A percentile compares a stretch with the other conserved stretches of the same genome.
These are phyloP conservation scores for Ganoderma lingzhi DNA, from an alignment of 1,284 basidiomycete genomes.

Conservation along the genomic window DNA sequence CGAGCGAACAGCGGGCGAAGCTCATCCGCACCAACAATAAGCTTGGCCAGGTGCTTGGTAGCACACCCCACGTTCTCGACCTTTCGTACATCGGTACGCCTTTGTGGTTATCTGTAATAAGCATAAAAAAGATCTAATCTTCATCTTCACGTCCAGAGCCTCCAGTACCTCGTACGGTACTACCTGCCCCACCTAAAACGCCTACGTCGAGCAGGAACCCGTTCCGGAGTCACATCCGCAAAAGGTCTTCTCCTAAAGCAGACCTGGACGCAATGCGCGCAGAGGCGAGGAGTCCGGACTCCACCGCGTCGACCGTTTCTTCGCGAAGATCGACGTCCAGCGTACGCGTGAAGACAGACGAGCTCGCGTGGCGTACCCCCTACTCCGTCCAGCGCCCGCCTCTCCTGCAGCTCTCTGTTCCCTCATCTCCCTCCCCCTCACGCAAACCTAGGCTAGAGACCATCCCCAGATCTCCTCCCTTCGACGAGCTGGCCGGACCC, in stretches of 20 bases:
- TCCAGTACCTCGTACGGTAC: background rate
- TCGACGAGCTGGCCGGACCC: conserved; percentile 29
- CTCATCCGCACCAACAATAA: conserved; percentile 68
- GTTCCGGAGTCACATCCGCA: conserved; percentile 28
- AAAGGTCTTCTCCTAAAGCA: conserved; percentile 29
- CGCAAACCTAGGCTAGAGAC: conserved; percentile 31
- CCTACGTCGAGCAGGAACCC: conserved; percentile 23
- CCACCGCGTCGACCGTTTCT: conserved; percentile 30
- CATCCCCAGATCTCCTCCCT: conserved; percentile 38
- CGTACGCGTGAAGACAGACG: conserved; percentile 25
- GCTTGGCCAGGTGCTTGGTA: conserved; percentile 65
- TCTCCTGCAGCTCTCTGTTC: conserved; percentile 33
- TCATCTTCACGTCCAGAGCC: background rate
- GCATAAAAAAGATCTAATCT: background rate
- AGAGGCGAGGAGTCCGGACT: conserved; percentile 26
- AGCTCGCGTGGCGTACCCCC: conserved; percentile 35
- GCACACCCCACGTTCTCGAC: conserved; percentile 67
- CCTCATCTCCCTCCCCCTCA: conserved; percentile 13
- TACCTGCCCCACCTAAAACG: conserved; percentile 20
- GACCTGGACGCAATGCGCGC: conserved; percentile 25
- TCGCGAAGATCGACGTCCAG: conserved; percentile 29
- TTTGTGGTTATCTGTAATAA: background rate
- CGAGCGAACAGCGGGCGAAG: conserved; percentile 59
- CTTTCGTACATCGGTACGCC: conserved; percentile 25
- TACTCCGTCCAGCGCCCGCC: conserved; percentile 35